Evolutionary conservation across 108 stramenopile genomes (phyloP).

Genomic region (Halocafeteria seosinensis): DNA sequence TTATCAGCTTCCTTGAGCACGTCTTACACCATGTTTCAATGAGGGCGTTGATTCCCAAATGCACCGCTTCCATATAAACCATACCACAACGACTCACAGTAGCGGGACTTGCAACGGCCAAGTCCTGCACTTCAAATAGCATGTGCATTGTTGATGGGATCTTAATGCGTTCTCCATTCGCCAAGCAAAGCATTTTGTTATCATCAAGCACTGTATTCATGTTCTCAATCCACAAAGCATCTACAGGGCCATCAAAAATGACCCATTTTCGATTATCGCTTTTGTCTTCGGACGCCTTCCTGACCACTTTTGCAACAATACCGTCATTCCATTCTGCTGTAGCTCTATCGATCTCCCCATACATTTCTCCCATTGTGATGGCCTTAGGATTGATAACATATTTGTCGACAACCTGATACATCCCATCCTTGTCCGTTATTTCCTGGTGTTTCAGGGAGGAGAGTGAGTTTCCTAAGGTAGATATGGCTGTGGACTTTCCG

Average conservation of each 20-base stretch:
- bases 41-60: slow-evolving; percentile 10
- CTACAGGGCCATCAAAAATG: slow-evolving; percentile 47
- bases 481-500: slow-evolving; percentile 32
- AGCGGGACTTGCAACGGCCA: slow-evolving; percentile 43
- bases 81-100: slow-evolving; percentile 51
- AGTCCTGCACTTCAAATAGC: slow-evolving; percentile 48
- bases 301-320: slow-evolving; percentile 38
- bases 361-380: slow-evolving; percentile 42
- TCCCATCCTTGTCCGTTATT: slow-evolving; percentile 32
- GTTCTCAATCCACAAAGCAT: slow-evolving; percentile 53
- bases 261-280: slow-evolving; percentile 41
- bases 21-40: slow-evolving; percentile 11
- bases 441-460: slow-evolving; percentile 17
- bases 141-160: slow-evolving; percentile 38
- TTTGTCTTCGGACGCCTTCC: slow-evolving; percentile 22
- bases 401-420: slow-evolving; percentile 33
- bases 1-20: slow-evolving; percentile 2
- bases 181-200: slow-evolving; percentile 48
- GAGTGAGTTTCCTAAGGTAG: slow-evolving; percentile 31
- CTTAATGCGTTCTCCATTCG: slow-evolving; percentile 48
- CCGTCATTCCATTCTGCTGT: slow-evolving; percentile 51
- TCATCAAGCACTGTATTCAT: slow-evolving; percentile 54
- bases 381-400: slow-evolving; percentile 44
- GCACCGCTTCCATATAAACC: slow-evolving; percentile 46
- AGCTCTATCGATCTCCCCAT: slow-evolving; percentile 39